A percentile compares a stretch with the other conserved stretches of the same genome.
Conservation (phyloP, 2,329 filamentous ascomycete species). For the Aureobasidium sp. region DNA sequence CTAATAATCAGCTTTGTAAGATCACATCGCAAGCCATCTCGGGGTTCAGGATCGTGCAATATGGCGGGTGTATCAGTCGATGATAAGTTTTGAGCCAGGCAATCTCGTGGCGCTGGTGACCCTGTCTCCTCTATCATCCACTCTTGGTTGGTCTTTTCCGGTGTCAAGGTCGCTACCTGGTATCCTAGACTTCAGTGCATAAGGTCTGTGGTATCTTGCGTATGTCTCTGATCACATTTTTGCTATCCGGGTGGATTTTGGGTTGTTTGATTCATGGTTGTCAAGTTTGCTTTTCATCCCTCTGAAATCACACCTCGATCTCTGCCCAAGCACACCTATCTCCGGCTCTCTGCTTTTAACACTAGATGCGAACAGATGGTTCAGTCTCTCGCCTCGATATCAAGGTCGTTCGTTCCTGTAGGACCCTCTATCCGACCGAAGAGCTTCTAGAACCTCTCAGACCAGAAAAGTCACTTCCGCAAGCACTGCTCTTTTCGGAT, state of each 20-base stretch:
- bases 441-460: neutral
- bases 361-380: no score
- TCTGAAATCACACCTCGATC: no score
- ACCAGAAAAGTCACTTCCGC: neutral
- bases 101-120: neutral
- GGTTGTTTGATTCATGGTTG: neutral
- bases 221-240: neutral
- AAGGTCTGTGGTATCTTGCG: neutral
- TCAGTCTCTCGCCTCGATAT: neutral
- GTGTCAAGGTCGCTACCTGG: neutral
- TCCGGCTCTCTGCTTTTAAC: no score
- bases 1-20: neutral
- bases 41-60: no score
- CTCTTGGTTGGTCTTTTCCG: no score
- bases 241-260: neutral
- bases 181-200: neutral
- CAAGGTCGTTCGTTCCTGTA: neutral
- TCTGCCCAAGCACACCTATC: no score
- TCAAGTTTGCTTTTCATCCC: no score
- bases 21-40: neutral
- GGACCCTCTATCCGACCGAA: neutral
- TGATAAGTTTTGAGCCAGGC: neutral
- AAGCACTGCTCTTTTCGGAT: neutral
- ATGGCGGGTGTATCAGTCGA: no score
- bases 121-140: neutral